phyloP scores from a whole-genome alignment of 306 rosid species.

The Trifolium fragiferum region DNA sequence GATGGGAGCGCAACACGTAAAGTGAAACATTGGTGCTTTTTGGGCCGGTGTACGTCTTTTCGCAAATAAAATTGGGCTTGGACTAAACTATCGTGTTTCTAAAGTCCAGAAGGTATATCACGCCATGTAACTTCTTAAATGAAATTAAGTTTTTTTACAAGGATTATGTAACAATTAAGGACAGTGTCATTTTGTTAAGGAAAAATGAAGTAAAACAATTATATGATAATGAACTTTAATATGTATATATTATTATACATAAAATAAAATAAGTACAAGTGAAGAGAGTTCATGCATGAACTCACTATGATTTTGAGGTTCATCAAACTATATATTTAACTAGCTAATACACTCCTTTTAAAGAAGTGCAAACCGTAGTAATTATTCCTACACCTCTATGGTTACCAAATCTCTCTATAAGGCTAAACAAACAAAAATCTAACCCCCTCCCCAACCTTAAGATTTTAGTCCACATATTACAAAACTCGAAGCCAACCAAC shows the following conservation, averaged over 20 bases:
- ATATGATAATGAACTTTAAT: constrained; percentile 32
- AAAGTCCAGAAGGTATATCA: too few relatives aligned
- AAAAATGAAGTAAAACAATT: neutral
- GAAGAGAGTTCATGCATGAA: constrained; percentile 28
- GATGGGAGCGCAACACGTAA: too few relatives aligned
- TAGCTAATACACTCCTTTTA: constrained; percentile 18
- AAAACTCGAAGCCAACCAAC: constrained; percentile 35
- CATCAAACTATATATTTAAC: constrained; percentile 16
- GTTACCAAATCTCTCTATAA: constrained; percentile 37
- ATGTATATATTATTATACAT: constrained; percentile 38
- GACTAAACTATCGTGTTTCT: too few relatives aligned
- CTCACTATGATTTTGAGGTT: constrained; percentile 30
- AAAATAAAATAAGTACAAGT: constrained; percentile 43
- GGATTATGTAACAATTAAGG: too few relatives aligned
- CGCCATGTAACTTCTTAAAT: too few relatives aligned
- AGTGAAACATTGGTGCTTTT: too few relatives aligned
- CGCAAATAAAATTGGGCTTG: too few relatives aligned
- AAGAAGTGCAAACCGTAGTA: constrained; percentile 42
- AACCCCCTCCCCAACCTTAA: neutral
- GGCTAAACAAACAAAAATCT: constrained; percentile 32
- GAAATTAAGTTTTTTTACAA: too few relatives aligned
- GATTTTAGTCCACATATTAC: constrained; percentile 15
- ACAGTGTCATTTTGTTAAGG: neutral
- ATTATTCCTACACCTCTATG: constrained; percentile 43
- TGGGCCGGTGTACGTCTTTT: too few relatives aligned